phyloP scores from a whole-genome alignment of 768 basidiomycete genomes.

The Russula griseocarnosa region DNA sequence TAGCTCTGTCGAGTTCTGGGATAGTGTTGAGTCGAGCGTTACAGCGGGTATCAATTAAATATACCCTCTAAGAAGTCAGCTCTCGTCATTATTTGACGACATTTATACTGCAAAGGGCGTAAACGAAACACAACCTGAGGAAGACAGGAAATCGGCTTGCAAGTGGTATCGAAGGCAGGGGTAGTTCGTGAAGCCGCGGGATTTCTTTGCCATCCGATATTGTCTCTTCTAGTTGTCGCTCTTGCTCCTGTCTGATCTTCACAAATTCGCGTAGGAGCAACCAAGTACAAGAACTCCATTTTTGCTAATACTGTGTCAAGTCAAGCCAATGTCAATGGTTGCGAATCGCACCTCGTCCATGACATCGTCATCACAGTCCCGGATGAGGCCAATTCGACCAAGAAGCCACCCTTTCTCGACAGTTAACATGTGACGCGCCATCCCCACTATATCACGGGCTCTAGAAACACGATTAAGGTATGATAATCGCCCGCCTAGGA shows the following conservation, averaged over 20 bases:
- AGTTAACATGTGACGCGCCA: constrained; percentile 61
- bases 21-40: not conserved
- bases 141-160: constrained; percentile 35
- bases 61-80: constrained; percentile 76
- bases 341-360: constrained; percentile 71
- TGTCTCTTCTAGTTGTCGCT: constrained; percentile 41
- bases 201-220: constrained; percentile 39
- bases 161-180: constrained; percentile 61
- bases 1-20: constrained; percentile 59
- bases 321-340: not conserved
- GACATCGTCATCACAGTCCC: constrained; percentile 79
- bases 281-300: constrained; percentile 82
- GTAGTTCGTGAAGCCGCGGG: constrained; percentile 40
- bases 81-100: constrained; percentile 78
- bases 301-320: constrained; percentile 47
- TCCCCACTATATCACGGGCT: constrained; percentile 54
- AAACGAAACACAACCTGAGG: not conserved
- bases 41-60: constrained; percentile 25
- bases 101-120: constrained; percentile 47
- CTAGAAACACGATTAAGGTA: constrained; percentile 66
- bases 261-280: constrained; percentile 72
- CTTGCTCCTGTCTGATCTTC: constrained; percentile 50
- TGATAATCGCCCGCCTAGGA: constrained; percentile 77
- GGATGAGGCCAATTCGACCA: constrained; percentile 75
- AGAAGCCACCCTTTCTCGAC: constrained; percentile 78